Evolutionary conservation across 2,329 filamentous ascomycete genomes (phyloP).

Genomic region (Fusarium ramigenum): DNA sequence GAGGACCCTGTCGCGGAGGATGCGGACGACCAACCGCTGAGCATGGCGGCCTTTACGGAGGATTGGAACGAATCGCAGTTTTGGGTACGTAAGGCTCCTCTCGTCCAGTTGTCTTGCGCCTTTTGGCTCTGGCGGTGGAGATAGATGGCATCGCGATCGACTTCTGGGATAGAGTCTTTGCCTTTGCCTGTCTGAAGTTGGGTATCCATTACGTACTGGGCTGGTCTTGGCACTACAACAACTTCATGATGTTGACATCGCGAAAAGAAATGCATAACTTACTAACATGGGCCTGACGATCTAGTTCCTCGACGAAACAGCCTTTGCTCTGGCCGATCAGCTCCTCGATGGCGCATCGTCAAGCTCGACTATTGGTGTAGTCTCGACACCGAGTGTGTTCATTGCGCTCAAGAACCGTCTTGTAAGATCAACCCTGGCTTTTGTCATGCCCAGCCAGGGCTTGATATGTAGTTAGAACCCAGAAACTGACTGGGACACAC

Average conservation of each 20-base stretch:
- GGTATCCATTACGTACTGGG: constrained; percentile 39
- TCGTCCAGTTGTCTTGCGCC: constrained; percentile 10
- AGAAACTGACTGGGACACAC: constrained; percentile 12
- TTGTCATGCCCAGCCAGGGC: background rate
- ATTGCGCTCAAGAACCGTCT: constrained; percentile 77
- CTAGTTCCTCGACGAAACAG: constrained; percentile 78
- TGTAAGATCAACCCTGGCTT: constrained; percentile 40
- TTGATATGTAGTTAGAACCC: background rate
- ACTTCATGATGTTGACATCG: constrained; percentile 34
- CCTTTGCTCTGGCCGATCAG: constrained; percentile 68
- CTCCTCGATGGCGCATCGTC: constrained; percentile 69
- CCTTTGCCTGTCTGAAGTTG: constrained; percentile 6
- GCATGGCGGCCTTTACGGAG: constrained; percentile 78
- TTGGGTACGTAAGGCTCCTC: constrained; percentile 65
- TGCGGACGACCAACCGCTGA: constrained; percentile 53
- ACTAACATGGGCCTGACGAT: constrained; percentile 12
- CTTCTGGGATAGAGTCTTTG: constrained; percentile 13
- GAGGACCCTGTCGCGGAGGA: constrained; percentile 51
- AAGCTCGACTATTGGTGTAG: constrained; percentile 70
- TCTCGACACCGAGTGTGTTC: constrained; percentile 82
- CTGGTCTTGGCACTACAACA: constrained; percentile 22
- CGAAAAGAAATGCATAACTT: background rate
- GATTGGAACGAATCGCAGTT: constrained; percentile 89
- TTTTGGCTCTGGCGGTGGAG: constrained; percentile 21
- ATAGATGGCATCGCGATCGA: constrained; percentile 36